Conservation (phyloP, 2,329 filamentous ascomycete genomes). For the Arthrobotrys megalospora region DNA sequence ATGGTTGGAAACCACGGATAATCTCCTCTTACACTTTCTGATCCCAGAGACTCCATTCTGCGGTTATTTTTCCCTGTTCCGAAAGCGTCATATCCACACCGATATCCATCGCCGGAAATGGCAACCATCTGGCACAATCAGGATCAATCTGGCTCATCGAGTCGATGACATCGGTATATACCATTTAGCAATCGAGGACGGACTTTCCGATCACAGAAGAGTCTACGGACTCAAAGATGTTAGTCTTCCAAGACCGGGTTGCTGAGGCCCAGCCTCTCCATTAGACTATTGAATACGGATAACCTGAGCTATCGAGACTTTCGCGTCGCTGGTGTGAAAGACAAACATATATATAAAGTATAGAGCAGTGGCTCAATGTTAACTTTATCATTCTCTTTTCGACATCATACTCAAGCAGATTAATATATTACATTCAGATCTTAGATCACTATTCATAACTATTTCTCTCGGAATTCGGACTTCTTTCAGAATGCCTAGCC, state of each 20-base stretch:
- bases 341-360: slow-evolving; percentile 27
- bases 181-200: background rate
- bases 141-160: slow-evolving; percentile 53
- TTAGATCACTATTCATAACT: background rate
- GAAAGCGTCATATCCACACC: slow-evolving; percentile 25
- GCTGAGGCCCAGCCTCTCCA: slow-evolving; percentile 26
- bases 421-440: background rate
- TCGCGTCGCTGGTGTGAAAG: background rate
- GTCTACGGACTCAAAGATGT: slow-evolving; percentile 11
- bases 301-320: background rate
- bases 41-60: slow-evolving; percentile 21
- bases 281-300: background rate
- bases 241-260: slow-evolving; percentile 38
- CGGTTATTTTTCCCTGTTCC: background rate
- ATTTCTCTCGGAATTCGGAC: background rate
- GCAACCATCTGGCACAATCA: slow-evolving; percentile 47
- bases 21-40: slow-evolving; percentile 11
- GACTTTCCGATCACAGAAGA: slow-evolving; percentile 37
- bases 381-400: background rate
- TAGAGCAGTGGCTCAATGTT: background rate
- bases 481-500: slow-evolving; percentile 48
- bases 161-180: slow-evolving; percentile 16
- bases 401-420: background rate
- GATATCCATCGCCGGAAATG: slow-evolving; percentile 20
- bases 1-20: background rate